Percentiles rank a stretch among this genome's conserved stretches.
Evolutionary conservation across 345 rosid species (phyloP).

Genomic region (Cochlearia excelsa): DNA sequence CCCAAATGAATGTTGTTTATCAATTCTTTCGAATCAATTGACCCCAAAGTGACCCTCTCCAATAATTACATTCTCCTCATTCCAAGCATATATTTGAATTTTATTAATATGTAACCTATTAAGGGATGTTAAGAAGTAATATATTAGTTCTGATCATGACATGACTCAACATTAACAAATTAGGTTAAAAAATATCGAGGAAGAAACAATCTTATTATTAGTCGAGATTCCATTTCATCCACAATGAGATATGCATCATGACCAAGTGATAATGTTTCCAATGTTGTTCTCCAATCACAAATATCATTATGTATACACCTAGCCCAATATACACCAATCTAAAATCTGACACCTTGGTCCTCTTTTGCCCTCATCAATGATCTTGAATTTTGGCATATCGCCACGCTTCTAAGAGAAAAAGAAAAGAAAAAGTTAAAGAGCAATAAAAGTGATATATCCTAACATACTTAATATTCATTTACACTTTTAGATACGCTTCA

Average conservation of each 20-base stretch:
- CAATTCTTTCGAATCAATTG: not conserved
- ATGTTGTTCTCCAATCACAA: not conserved
- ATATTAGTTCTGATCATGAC: no score
- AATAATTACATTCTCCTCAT: no score
- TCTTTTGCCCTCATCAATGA: no score
- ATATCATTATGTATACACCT: not conserved
- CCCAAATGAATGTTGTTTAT: not conserved
- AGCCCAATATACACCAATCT: not conserved
- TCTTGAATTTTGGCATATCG: no score
- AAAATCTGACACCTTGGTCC: not conserved
- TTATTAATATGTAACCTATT: not conserved
- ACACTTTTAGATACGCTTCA: not conserved
- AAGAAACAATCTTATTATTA: not conserved
- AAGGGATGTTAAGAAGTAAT: no score
- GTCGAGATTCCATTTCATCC: not conserved
- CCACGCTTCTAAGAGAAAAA: no score
- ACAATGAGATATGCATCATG: not conserved
- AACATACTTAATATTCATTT: no score
- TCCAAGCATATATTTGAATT: conserved; percentile 2
- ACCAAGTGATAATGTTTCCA: conserved; percentile 3
- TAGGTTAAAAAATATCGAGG: not conserved
- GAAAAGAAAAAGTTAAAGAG: no score
- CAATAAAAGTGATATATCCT: no score
- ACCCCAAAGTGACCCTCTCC: not conserved
- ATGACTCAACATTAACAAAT: no score